Evolutionary conservation across 139 green algal species (phyloP).

Genomic region (Tetradesmus lagerheimii): DNA sequence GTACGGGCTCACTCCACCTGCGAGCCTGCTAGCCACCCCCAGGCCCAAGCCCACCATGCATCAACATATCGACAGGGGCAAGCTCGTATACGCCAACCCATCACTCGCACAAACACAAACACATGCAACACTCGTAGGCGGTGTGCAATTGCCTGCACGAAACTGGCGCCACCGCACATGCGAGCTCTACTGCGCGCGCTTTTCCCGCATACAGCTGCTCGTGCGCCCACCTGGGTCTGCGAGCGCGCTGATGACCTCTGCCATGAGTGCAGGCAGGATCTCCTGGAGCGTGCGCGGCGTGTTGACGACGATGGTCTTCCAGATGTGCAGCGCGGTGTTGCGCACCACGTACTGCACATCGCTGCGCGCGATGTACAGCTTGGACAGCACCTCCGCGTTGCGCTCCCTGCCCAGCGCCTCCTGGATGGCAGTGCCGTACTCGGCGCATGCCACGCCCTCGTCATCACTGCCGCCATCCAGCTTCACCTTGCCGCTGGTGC

Average conservation of each 20-base stretch:
- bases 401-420: conserved; percentile 78
- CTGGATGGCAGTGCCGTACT: conserved; percentile 86
- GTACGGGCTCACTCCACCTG: too few relatives aligned
- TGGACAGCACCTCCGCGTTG: conserved; percentile 85
- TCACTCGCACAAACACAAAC: too few relatives aligned
- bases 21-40: too few relatives aligned
- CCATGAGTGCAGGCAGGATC: conserved; percentile 91
- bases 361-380: conserved; percentile 87
- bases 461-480: conserved; percentile 90
- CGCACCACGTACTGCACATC: conserved; percentile 91
- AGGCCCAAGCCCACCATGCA: too few relatives aligned
- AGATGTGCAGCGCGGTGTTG: conserved; percentile 88
- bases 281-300: conserved; percentile 93
- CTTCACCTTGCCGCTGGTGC: conserved; percentile 90
- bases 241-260: conserved; percentile 82
- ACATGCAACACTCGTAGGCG: too few relatives aligned
- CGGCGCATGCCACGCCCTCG: conserved; percentile 91
- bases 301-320: conserved; percentile 77
- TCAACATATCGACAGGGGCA: too few relatives aligned
- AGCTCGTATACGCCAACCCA: too few relatives aligned
- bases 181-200: too few relatives aligned
- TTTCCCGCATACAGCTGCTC: background rate
- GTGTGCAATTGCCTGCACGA: background rate
- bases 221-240: conserved; percentile 62
- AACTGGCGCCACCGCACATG: background rate